phyloP scores from a whole-genome alignment of 1,284 basidiomycete species.

The Sporisorium exsertum region DNA sequence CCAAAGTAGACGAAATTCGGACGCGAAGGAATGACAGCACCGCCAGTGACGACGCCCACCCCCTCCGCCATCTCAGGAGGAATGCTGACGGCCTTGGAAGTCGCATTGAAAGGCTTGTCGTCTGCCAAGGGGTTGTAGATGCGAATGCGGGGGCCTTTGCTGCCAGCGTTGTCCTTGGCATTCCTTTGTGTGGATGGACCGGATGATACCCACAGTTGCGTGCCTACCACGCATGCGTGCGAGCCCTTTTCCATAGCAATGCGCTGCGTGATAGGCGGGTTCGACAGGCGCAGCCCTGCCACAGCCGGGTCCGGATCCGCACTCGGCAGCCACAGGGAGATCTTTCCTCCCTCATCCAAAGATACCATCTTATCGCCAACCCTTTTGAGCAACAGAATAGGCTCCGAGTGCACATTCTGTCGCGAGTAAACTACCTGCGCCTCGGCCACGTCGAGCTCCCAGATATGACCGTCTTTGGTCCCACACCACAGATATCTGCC shows the following conservation, averaged over 20 bases:
- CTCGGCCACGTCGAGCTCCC: slow-evolving; percentile 61
- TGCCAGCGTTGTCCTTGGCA: slow-evolving; percentile 27
- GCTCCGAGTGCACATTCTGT: slow-evolving; percentile 54
- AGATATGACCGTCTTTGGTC: slow-evolving; percentile 58
- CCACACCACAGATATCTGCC: slow-evolving; percentile 66
- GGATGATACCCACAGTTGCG: slow-evolving; percentile 63
- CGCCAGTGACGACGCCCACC: slow-evolving; percentile 83
- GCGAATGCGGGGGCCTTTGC: slow-evolving; percentile 51
- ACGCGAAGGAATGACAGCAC: slow-evolving; percentile 79
- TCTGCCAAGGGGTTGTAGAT: slow-evolving; percentile 66
- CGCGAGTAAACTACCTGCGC: slow-evolving; percentile 42
- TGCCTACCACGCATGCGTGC: slow-evolving; percentile 49
- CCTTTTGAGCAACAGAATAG: slow-evolving; percentile 54
- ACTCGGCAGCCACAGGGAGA: slow-evolving; percentile 59
- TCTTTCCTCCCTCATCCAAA: slow-evolving; percentile 67
- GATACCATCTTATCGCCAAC: slow-evolving; percentile 60
- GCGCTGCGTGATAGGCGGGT: slow-evolving; percentile 61
- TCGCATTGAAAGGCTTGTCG: slow-evolving; percentile 64
- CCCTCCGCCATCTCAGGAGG: slow-evolving; percentile 73
- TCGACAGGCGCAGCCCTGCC: slow-evolving; percentile 41
- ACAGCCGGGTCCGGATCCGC: slow-evolving; percentile 32
- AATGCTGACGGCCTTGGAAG: slow-evolving; percentile 52
- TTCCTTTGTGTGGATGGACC: slow-evolving; percentile 28
- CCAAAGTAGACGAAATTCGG: slow-evolving; percentile 83
- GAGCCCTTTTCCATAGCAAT: slow-evolving; percentile 62